These are phyloP conservation scores for Thelonectria rubi DNA, from an alignment of 2,329 filamentous ascomycete genomes.

Conservation along the genomic window DNA sequence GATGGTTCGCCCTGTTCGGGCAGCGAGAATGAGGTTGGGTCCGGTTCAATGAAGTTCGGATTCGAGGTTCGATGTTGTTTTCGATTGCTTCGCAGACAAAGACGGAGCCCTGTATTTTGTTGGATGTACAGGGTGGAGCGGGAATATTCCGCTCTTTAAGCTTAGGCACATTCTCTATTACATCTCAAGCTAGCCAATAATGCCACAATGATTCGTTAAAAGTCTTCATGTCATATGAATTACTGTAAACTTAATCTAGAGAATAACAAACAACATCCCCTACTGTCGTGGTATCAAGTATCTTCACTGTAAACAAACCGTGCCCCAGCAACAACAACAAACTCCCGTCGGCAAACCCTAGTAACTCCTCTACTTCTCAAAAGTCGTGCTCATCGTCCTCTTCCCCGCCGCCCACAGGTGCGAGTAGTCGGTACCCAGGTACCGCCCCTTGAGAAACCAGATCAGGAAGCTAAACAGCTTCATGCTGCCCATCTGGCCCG, in stretches of 20 bases:
- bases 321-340: too few relatives aligned
- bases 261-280: slow-evolving; percentile 1
- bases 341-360: too few relatives aligned
- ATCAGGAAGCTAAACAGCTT: slow-evolving; percentile 52
- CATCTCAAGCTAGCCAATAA: too few relatives aligned
- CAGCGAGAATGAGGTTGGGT: not conserved
- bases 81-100: slow-evolving; percentile 9
- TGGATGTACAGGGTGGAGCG: slow-evolving; percentile 11
- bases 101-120: not conserved
- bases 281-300: slow-evolving; percentile 20
- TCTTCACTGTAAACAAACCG: too few relatives aligned
- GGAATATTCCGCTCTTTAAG: slow-evolving; percentile 24
- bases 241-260: slow-evolving; percentile 1
- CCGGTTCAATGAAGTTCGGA: not conserved
- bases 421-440: slow-evolving; percentile 49
- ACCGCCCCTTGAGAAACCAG: slow-evolving; percentile 51
- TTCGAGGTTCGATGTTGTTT: not conserved
- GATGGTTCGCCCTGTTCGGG: not conserved
- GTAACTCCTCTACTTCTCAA: slow-evolving; percentile 44
- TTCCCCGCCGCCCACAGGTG: slow-evolving; percentile 47
- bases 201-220: too few relatives aligned
- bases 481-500: slow-evolving; percentile 50
- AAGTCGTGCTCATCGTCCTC: slow-evolving; percentile 42
- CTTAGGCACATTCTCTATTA: too few relatives aligned
- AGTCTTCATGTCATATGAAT: not conserved